Conservation (phyloP, 768 basidiomycete species). For the Hypholoma sublateritium region DNA sequence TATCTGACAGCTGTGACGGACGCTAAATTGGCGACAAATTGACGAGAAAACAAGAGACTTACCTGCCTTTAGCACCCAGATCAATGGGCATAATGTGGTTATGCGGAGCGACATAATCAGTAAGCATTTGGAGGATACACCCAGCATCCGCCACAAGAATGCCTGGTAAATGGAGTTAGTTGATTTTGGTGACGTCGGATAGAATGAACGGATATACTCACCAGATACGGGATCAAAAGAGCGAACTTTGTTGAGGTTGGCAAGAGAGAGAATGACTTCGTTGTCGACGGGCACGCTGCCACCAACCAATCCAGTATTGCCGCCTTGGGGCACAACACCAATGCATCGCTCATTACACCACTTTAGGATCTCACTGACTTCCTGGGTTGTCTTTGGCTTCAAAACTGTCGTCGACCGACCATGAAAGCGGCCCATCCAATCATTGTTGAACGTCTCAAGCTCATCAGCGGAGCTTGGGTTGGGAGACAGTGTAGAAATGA, state of each 20-base stretch:
- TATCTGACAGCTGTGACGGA: slow-evolving; percentile 79
- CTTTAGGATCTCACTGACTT: slow-evolving; percentile 87
- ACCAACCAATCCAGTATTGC: slow-evolving; percentile 97
- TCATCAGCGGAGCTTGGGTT: slow-evolving; percentile 52
- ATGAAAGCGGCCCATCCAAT: slow-evolving; percentile 96
- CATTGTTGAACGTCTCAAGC: slow-evolving; percentile 77
- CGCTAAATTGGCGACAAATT: slow-evolving; percentile 3
- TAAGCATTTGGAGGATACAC: slow-evolving; percentile 85
- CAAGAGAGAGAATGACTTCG: slow-evolving; percentile 83
- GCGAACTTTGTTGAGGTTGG: slow-evolving; percentile 80
- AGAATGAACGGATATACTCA: slow-evolving; percentile 29
- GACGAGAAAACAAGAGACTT: slow-evolving; percentile 12
- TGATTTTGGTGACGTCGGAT: slow-evolving; percentile 9
- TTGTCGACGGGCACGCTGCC: slow-evolving; percentile 88
- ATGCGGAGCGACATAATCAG: slow-evolving; percentile 81
- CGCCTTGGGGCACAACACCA: slow-evolving; percentile 95
- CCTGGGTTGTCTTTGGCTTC: slow-evolving; percentile 82
- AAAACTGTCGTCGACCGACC: slow-evolving; percentile 85
- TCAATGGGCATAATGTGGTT: slow-evolving; percentile 97
- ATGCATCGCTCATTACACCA: slow-evolving; percentile 83
- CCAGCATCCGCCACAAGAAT: slow-evolving; percentile 93
- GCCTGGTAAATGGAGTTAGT: slow-evolving; percentile 43
- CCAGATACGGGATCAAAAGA: slow-evolving; percentile 85
- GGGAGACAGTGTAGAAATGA: slow-evolving; percentile 68
- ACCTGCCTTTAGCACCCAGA: slow-evolving; percentile 95